These are phyloP conservation scores for Leccinum incarnatum DNA, from an alignment of 768 basidiomycete genomes.

Conservation along the genomic window DNA sequence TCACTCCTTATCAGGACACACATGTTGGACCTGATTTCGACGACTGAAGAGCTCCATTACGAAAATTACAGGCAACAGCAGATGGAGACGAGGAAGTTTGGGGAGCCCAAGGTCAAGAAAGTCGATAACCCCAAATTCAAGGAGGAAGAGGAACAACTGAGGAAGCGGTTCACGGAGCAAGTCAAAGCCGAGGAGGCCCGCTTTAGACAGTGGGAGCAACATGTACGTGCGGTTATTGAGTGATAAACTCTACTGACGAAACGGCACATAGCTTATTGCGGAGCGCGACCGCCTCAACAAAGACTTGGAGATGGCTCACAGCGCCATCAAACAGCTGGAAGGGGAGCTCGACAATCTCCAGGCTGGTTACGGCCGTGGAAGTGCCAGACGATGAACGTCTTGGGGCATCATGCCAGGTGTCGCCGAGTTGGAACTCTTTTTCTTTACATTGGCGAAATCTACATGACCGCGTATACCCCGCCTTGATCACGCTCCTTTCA, in stretches of 20 bases:
- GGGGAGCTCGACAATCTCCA: constrained; percentile 88
- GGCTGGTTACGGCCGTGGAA: constrained; percentile 76
- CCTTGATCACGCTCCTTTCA: constrained; percentile 17
- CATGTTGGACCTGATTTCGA: constrained; percentile 97
- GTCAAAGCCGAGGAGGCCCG: constrained; percentile 98
- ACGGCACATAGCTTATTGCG: constrained; percentile 77
- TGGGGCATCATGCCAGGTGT: not conserved
- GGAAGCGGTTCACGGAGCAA: constrained; percentile 99
- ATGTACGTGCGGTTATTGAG: constrained; percentile 51
- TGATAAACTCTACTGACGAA: constrained; percentile 15
- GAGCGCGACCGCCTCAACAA: constrained; percentile 99
- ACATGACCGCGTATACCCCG: constrained; percentile 27
- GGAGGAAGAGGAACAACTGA: constrained; percentile 95
- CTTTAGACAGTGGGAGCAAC: constrained; percentile 99
- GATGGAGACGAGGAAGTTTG: constrained; percentile 99
- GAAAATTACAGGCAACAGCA: constrained; percentile 97
- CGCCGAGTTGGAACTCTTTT: constrained; percentile 4
- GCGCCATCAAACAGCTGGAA: constrained; percentile 88
- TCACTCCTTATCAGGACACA: constrained; percentile 94
- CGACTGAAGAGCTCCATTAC: constrained; percentile 94
- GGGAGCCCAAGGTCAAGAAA: constrained; percentile 98
- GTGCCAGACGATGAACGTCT: constrained; percentile 28
- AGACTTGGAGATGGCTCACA: constrained; percentile 91
- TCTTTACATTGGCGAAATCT: constrained; percentile 7
- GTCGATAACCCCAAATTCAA: constrained; percentile 99